Conservation (phyloP, 2,329 filamentous ascomycete species). For the Stemphylium beticola region DNA sequence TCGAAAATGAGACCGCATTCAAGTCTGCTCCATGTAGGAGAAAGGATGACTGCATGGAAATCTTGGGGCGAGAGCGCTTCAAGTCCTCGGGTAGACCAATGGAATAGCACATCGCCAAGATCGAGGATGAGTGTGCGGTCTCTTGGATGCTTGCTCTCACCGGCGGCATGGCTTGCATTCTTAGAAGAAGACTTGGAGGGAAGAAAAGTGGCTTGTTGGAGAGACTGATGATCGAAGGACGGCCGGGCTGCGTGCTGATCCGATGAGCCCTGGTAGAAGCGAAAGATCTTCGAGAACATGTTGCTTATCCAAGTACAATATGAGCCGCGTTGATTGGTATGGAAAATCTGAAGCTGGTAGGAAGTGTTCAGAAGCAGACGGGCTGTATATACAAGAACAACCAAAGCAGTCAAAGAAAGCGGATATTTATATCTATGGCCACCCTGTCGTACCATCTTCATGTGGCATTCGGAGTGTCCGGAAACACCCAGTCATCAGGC, state of each 20-base stretch:
- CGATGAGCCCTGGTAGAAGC: background rate
- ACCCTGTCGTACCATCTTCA: too few relatives aligned
- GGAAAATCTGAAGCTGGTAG: too few relatives aligned
- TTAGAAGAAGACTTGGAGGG: too few relatives aligned
- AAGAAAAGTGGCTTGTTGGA: background rate
- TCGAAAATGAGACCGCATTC: slow-evolving; percentile 35
- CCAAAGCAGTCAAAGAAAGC: too few relatives aligned
- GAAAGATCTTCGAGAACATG: background rate
- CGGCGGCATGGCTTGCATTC: background rate
- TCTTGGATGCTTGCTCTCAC: background rate
- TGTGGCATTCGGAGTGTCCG: too few relatives aligned
- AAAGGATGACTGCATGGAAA: slow-evolving; percentile 33
- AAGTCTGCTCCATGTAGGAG: slow-evolving; percentile 35
- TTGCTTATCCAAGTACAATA: background rate
- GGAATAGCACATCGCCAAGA: slow-evolving; percentile 47
- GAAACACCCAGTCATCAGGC: too few relatives aligned
- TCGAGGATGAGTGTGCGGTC: slow-evolving; percentile 39
- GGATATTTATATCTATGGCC: too few relatives aligned
- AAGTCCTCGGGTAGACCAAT: slow-evolving; percentile 35
- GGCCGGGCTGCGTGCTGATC: background rate
- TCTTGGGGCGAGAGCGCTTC: slow-evolving; percentile 26
- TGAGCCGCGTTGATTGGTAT: background rate
- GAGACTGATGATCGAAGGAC: background rate
- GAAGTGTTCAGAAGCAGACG: too few relatives aligned
- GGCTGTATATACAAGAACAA: too few relatives aligned